Percentiles rank a stretch among this genome's conserved stretches.
Conservation (phyloP, 2,329 filamentous ascomycete species). For the Calonectria pteridis region DNA sequence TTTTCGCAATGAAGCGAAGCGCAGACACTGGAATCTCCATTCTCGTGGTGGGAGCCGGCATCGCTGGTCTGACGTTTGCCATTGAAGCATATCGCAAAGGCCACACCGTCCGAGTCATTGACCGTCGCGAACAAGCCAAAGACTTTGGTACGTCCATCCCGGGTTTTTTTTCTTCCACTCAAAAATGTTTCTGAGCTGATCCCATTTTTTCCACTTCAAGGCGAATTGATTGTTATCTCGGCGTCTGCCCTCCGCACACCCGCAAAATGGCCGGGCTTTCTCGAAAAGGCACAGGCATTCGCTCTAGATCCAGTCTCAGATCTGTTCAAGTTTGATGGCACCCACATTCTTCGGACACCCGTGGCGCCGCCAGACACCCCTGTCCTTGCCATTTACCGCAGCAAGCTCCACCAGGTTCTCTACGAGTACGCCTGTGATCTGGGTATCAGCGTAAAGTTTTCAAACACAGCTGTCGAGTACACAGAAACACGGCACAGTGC, state of each 20-base stretch:
- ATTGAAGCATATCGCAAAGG: constrained; percentile 1
- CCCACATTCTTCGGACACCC: not conserved
- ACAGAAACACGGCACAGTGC: not conserved
- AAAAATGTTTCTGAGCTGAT: not conserved
- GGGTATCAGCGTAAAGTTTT: not conserved
- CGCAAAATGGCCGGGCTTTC: not conserved
- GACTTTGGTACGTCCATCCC: not conserved
- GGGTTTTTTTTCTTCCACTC: accelerated
- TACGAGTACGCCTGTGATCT: not conserved
- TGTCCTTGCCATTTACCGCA: not conserved
- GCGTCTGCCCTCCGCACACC: not conserved
- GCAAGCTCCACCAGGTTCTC: not conserved
- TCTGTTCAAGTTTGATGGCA: not conserved
- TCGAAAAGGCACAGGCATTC: not conserved
- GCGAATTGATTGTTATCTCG: not conserved
- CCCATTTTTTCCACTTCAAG: not conserved
- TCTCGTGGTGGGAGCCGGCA: not conserved
- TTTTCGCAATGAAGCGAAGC: not conserved
- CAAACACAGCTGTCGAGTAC: not conserved
- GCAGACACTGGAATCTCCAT: constrained; percentile 1
- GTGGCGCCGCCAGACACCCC: not conserved
- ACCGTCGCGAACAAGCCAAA: not conserved
- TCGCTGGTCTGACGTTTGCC: not conserved
- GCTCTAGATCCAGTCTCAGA: not conserved
- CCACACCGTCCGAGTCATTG: not conserved